These are phyloP conservation scores for Aspergillus fumigatiaffinis DNA, from an alignment of 2,329 filamentous ascomycete genomes.

Conservation along the genomic window DNA sequence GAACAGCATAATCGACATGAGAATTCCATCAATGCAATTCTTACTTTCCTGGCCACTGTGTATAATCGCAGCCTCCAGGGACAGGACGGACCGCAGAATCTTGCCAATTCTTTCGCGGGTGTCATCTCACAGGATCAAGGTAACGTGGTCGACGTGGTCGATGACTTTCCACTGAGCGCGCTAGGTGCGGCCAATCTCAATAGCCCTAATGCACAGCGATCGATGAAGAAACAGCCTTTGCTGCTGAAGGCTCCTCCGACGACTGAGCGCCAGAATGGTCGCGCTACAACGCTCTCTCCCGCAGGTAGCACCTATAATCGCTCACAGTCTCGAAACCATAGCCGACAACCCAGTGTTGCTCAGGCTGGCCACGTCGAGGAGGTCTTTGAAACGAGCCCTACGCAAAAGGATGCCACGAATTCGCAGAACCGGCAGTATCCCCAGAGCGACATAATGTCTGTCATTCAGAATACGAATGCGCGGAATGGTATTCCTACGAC, in stretches of 20 bases:
- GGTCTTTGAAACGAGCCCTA: conserved; percentile 40
- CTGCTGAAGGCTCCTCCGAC: conserved; percentile 44
- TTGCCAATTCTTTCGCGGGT: conserved; percentile 78
- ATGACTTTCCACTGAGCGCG: conserved; percentile 43
- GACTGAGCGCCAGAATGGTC: conserved; percentile 19
- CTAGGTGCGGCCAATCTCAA: conserved; percentile 29
- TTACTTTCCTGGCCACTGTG: conserved; percentile 93
- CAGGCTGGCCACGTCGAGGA: conserved; percentile 41
- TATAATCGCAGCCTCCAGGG: conserved; percentile 92
- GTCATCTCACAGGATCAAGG: conserved; percentile 63
- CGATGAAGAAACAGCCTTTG: conserved; percentile 45
- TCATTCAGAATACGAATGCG: conserved; percentile 46
- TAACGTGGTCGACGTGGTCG: conserved; percentile 61
- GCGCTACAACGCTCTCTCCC: conserved; percentile 37
- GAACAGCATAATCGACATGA: conserved; percentile 93
- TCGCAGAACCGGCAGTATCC: conserved; percentile 25
- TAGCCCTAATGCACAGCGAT: conserved; percentile 34
- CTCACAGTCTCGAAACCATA: conserved; percentile 23
- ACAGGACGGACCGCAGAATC: conserved; percentile 68
- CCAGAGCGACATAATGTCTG: conserved; percentile 47
- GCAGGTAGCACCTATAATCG: conserved; percentile 30
- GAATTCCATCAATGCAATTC: conserved; percentile 97
- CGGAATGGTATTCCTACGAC: conserved; percentile 37
- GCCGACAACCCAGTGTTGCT: conserved; percentile 28
- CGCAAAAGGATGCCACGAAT: conserved; percentile 16